Conservation (phyloP, 1,139 yeast genomes). For the Suhomyces anneliseae region DNA sequence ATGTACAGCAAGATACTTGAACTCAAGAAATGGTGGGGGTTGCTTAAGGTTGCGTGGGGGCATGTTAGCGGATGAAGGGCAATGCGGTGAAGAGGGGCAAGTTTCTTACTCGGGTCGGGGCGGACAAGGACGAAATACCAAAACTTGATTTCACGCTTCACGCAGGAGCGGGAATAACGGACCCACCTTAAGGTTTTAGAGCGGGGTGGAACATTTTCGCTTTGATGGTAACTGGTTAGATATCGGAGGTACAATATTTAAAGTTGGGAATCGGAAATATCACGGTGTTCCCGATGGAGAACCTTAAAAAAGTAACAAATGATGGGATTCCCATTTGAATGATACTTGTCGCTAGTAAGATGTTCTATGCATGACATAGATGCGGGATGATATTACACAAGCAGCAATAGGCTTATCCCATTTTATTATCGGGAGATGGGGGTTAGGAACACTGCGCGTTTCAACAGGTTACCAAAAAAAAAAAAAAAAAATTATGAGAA, state of each 20-base stretch:
- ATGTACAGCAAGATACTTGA: no score
- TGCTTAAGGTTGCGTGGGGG: no score
- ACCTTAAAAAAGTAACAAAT: not conserved
- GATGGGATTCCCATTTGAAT: not conserved
- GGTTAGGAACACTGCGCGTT: not conserved
- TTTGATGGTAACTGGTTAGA: no score
- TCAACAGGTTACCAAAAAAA: not conserved
- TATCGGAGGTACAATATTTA: not conserved
- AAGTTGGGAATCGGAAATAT: not conserved
- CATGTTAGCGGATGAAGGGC: no score
- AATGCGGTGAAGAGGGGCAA: no score
- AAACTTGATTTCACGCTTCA: no score
- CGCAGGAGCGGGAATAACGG: no score
- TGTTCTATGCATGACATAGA: constrained; percentile 5
- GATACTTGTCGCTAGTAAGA: not conserved
- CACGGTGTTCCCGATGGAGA: not conserved
- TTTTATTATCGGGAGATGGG: not conserved
- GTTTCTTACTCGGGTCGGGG: no score
- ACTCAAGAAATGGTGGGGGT: no score
- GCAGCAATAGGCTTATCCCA: not conserved
- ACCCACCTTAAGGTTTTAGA: no score
- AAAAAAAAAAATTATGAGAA: no score
- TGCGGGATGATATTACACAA: not conserved
- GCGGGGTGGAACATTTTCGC: not conserved
- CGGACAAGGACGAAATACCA: no score